A percentile compares a stretch with the other conserved stretches of the same genome.
Conservation (phyloP, 169 alveolate genomes). For the Plasmodium ovale region DNA sequence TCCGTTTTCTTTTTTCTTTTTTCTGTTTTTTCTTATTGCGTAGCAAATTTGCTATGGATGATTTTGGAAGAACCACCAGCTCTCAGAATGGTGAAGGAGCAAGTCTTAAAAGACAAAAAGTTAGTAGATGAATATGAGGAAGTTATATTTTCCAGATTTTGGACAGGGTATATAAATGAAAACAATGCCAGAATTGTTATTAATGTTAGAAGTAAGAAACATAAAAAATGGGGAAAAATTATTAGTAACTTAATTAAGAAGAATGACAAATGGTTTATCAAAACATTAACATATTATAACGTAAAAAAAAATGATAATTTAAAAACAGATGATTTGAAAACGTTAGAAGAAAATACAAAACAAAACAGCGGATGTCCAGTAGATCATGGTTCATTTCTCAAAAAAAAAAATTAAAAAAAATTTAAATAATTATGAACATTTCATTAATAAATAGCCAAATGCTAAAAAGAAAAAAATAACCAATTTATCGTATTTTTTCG, state of each 20-base stretch:
- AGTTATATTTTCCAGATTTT: slow-evolving; percentile 25
- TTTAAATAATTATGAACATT: background rate
- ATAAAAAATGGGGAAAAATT: slow-evolving; percentile 42
- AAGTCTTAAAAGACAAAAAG: slow-evolving; percentile 35
- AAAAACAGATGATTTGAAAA: slow-evolving; percentile 66
- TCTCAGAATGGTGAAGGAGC: slow-evolving; percentile 45
- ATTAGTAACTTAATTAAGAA: slow-evolving; percentile 31
- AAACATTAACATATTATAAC: slow-evolving; percentile 64
- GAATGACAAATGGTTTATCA: slow-evolving; percentile 49
- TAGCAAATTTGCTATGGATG: slow-evolving; percentile 15
- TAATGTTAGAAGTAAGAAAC: slow-evolving; percentile 27
- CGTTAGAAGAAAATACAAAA: background rate
- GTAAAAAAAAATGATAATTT: slow-evolving; percentile 54
- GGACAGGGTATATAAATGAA: slow-evolving; percentile 60
- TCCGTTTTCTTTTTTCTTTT: slow-evolving; percentile 12
- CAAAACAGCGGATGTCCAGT: slow-evolving; percentile 32
- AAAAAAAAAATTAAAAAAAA: background rate
- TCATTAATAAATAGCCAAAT: background rate
- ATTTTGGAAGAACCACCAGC: slow-evolving; percentile 37
- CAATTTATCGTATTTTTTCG: slow-evolving; percentile 17
- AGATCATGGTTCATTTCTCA: background rate
- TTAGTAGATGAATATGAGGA: slow-evolving; percentile 55
- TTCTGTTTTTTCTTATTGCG: slow-evolving; percentile 44
- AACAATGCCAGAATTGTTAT: slow-evolving; percentile 25
- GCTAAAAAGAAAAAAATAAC: background rate